These are phyloP conservation scores for Narthecium ossifragum DNA, from an alignment of 106 monocot genomes.

Conservation along the genomic window DNA sequence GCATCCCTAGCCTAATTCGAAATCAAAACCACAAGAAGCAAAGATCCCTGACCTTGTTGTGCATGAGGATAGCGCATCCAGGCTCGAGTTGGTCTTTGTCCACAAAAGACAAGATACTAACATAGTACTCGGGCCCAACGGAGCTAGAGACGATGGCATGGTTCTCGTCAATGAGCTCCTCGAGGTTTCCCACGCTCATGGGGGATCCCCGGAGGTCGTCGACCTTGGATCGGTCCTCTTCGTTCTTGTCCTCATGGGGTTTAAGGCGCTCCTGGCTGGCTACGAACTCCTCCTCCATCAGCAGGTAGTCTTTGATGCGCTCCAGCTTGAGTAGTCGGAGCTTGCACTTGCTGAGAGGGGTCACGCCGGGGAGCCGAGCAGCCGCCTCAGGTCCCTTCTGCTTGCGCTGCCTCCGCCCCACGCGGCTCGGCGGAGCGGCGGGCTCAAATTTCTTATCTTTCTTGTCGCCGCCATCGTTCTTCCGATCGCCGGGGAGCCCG, in stretches of 20 bases:
- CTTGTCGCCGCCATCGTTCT: conserved; percentile 46
- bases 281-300: conserved; percentile 99
- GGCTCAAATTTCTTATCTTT: conserved; percentile 92
- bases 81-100: conserved; percentile 99
- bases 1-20: too few species aligned
- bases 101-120: conserved; percentile 88
- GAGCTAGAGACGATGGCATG: conserved; percentile 93
- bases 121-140: conserved; percentile 97
- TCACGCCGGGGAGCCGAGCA: conserved; percentile 68
- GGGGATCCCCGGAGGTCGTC: conserved; percentile 90
- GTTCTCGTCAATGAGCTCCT: conserved; percentile 99
- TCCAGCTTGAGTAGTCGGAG: conserved; percentile 93
- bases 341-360: conserved; percentile 85
- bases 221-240: conserved; percentile 96
- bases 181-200: conserved; percentile 94
- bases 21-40: too few species aligned
- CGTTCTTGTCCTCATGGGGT: conserved; percentile 92
- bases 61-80: conserved; percentile 96
- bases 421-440: conserved; percentile 74
- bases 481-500: conserved; percentile 50
- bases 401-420: conserved; percentile 89
- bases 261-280: conserved; percentile 81
- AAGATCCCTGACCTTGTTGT: conserved; percentile 84
- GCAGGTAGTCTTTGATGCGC: conserved; percentile 87
- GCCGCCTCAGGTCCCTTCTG: conserved; percentile 95